phyloP scores from a whole-genome alignment of 2,329 filamentous ascomycete genomes.

The Fusarium begoniae region DNA sequence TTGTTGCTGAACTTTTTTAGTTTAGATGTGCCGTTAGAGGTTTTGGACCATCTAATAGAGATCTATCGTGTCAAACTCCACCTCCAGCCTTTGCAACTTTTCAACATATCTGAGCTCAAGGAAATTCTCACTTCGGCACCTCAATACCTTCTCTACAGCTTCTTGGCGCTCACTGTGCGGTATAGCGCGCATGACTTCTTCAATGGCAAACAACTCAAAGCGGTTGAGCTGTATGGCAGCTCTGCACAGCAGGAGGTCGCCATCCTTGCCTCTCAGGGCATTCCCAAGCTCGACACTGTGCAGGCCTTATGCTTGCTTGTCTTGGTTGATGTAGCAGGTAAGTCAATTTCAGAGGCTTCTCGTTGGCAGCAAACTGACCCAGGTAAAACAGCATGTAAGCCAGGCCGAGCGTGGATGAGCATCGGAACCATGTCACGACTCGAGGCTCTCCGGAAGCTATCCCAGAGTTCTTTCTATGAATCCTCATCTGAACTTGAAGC shows the following conservation, averaged over 20 bases:
- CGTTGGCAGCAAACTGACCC: rapidly evolving
- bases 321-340: background rate
- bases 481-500: background rate
- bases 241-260: background rate
- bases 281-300: background rate
- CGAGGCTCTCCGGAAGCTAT: background rate
- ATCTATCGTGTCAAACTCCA: constrained; percentile 4
- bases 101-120: background rate
- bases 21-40: background rate
- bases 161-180: background rate
- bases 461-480: background rate
- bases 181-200: background rate
- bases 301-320: constrained; percentile 7
- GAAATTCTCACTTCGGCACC: background rate
- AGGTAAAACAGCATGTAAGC: background rate
- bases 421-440: constrained; percentile 8
- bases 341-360: rapidly evolving
- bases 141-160: background rate
- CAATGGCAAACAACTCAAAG: background rate
- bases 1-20: background rate
- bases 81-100: constrained; percentile 7
- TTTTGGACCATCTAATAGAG: background rate
- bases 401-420: constrained; percentile 8
- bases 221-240: background rate
- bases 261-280: background rate